Percentiles rank a stretch among this genome's conserved stretches.
phyloP scores from a whole-genome alignment of 2,329 filamentous ascomycete genomes.

The Cadophora sp. region DNA sequence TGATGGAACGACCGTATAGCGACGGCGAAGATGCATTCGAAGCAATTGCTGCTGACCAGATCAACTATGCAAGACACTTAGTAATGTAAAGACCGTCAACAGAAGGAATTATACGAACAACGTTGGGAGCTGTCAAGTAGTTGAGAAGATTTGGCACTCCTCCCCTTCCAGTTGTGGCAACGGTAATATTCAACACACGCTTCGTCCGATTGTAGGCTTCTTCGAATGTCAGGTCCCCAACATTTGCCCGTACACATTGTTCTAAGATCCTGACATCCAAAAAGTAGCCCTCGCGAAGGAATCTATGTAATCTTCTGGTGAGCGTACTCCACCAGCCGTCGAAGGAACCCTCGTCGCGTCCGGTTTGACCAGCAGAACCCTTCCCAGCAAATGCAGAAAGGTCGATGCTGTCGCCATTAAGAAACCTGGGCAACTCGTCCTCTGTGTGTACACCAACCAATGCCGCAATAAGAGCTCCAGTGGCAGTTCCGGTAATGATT shows the following conservation, averaged over 20 bases:
- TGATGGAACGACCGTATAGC: slow-evolving; percentile 56
- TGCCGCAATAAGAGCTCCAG: slow-evolving; percentile 87
- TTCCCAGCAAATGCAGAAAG: slow-evolving; percentile 73
- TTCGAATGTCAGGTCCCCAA: slow-evolving; percentile 90
- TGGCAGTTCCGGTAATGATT: slow-evolving; percentile 91
- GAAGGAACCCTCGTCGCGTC: slow-evolving; percentile 46
- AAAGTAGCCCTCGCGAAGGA: slow-evolving; percentile 80
- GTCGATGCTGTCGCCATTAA: slow-evolving; percentile 83
- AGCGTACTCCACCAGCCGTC: slow-evolving; percentile 60
- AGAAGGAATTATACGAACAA: slow-evolving; percentile 63
- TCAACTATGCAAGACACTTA: slow-evolving; percentile 50
- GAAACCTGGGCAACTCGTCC: slow-evolving; percentile 78
- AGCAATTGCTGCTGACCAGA: slow-evolving; percentile 65
- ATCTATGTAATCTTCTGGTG: slow-evolving; percentile 69
- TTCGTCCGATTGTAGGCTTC: slow-evolving; percentile 89
- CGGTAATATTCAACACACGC: slow-evolving; percentile 88
- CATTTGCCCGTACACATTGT: slow-evolving; percentile 82
- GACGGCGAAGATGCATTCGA: slow-evolving; percentile 59
- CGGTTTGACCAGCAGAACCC: slow-evolving; percentile 43
- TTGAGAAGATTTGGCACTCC: slow-evolving; percentile 87
- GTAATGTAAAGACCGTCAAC: not conserved
- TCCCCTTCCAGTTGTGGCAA: slow-evolving; percentile 75
- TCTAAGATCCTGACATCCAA: slow-evolving; percentile 83
- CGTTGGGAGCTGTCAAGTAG: slow-evolving; percentile 91
- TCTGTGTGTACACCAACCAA: slow-evolving; percentile 87